These are phyloP conservation scores for Claviceps maximensis DNA, from an alignment of 2,329 filamentous ascomycete genomes.

Conservation along the genomic window DNA sequence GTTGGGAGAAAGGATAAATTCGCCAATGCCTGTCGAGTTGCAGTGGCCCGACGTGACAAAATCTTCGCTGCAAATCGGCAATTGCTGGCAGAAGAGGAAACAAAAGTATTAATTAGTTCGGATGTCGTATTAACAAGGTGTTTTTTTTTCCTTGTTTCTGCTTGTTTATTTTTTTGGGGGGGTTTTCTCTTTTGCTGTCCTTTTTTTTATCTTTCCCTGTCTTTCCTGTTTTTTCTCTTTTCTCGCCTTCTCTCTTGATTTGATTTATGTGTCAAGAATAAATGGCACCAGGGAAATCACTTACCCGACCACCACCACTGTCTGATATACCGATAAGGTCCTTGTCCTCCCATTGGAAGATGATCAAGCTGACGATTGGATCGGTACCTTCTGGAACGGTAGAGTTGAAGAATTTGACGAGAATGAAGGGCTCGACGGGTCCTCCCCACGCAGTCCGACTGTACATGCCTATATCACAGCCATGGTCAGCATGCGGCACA, in stretches of 20 bases:
- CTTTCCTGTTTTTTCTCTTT: too few relatives aligned
- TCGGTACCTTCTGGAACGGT: constrained; percentile 46
- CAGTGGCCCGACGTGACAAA: constrained; percentile 59
- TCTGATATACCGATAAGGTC: constrained; percentile 59
- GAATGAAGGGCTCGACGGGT: constrained; percentile 75
- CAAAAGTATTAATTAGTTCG: not conserved
- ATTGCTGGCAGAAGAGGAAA: constrained; percentile 16
- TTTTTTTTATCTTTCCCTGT: too few relatives aligned
- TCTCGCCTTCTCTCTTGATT: too few relatives aligned
- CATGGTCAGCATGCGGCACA: not conserved
- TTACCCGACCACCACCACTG: constrained; percentile 33
- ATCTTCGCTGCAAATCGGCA: constrained; percentile 59
- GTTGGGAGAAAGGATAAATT: constrained; percentile 71
- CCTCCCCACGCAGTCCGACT: constrained; percentile 81
- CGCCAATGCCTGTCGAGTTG: constrained; percentile 61
- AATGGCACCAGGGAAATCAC: constrained; percentile 31
- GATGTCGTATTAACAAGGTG: not conserved
- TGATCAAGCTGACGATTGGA: constrained; percentile 67
- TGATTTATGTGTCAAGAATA: not conserved
- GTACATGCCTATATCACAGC: constrained; percentile 63
- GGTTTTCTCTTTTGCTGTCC: too few relatives aligned
- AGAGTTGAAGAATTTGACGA: constrained; percentile 59
- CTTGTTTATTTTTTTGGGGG: not conserved
- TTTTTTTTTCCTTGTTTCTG: not conserved
- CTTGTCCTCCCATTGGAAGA: constrained; percentile 91